Conservation (phyloP, 805 yeast genomes). For the Suhomyces sp. region DNA sequence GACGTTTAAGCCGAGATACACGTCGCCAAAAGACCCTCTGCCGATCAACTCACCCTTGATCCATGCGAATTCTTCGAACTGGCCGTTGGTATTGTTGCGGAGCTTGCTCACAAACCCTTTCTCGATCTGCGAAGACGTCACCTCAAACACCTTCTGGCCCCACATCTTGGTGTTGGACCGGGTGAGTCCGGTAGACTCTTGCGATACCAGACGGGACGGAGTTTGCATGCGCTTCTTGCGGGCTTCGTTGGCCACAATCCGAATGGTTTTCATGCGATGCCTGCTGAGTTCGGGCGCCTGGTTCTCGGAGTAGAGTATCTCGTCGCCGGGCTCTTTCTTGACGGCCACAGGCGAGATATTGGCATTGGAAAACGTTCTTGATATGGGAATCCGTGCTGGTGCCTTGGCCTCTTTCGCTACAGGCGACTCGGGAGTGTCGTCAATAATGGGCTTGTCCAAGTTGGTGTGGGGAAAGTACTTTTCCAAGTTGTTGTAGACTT, state of each 20-base stretch:
- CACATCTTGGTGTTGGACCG: constrained; percentile 90
- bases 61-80: constrained; percentile 90
- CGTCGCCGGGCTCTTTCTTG: constrained; percentile 27
- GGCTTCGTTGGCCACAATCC: constrained; percentile 93
- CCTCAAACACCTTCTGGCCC: constrained; percentile 93
- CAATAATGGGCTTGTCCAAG: constrained; percentile 84
- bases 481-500: constrained; percentile 86
- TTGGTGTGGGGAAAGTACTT: constrained; percentile 89
- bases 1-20: constrained; percentile 84
- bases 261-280: constrained; percentile 81
- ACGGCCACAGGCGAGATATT: constrained; percentile 32
- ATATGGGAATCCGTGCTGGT: constrained; percentile 29
- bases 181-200: constrained; percentile 40
- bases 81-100: constrained; percentile 58
- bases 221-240: constrained; percentile 24
- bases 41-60: constrained; percentile 96
- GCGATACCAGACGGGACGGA: constrained; percentile 11
- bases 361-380: constrained; percentile 44
- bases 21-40: constrained; percentile 94
- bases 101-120: constrained; percentile 65
- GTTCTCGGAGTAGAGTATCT: constrained; percentile 33
- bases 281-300: constrained; percentile 39
- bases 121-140: constrained; percentile 66
- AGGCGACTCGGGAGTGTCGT: constrained; percentile 63
- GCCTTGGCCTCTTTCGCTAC: constrained; percentile 12